Evolutionary conservation across 2,329 filamentous ascomycete genomes (phyloP).

Genomic region (Trichoderma sp.): DNA sequence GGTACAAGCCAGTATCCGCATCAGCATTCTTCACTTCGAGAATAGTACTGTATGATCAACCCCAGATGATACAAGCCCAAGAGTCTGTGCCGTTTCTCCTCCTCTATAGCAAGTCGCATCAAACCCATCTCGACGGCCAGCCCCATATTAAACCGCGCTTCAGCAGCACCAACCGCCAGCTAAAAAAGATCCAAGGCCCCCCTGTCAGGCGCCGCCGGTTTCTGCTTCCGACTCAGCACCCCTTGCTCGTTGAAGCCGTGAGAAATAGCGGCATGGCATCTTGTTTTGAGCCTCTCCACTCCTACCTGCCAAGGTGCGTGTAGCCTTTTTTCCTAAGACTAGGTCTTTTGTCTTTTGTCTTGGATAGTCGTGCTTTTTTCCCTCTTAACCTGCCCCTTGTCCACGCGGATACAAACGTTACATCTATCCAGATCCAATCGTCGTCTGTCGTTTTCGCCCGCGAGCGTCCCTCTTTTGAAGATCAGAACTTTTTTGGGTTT

Average conservation of each 20-base stretch:
- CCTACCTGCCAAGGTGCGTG: not conserved
- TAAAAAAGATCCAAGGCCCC: not conserved
- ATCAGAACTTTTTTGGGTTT: not conserved
- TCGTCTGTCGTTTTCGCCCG: not conserved
- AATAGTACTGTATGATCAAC: not conserved
- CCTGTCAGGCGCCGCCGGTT: conserved; percentile 18
- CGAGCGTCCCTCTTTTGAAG: not conserved
- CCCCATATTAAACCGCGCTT: not conserved
- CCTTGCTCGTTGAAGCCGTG: not conserved
- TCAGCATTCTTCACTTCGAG: not conserved
- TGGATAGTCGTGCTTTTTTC: not conserved
- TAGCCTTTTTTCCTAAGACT: not conserved
- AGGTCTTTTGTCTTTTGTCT: not conserved
- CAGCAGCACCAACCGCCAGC: not conserved
- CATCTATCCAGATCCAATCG: conserved; percentile 10
- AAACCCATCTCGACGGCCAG: not conserved
- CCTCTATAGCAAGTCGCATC: not conserved
- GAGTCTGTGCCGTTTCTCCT: not conserved
- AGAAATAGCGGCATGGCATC: conserved; percentile 19
- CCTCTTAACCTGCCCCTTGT: not conserved
- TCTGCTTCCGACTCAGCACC: conserved; percentile 20
- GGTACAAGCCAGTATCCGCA: too few species aligned
- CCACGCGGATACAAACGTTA: not conserved
- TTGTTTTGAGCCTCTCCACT: conserved; percentile 9
- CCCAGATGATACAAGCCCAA: not conserved